phyloP scores from a whole-genome alignment of 2,329 filamentous ascomycete species.

The Furcasterigmium sp. region DNA sequence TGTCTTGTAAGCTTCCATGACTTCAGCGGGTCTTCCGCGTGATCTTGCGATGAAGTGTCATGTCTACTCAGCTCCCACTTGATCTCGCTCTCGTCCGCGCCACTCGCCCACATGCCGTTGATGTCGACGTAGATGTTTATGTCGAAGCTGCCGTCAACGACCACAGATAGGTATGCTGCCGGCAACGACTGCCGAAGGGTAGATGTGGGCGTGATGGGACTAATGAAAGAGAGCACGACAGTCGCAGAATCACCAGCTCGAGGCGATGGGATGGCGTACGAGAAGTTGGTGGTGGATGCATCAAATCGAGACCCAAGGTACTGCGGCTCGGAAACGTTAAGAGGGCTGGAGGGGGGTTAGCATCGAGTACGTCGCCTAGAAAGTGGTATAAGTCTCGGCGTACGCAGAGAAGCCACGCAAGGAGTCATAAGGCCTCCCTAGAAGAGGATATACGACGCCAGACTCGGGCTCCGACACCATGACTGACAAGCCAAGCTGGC shows the following conservation, averaged over 20 bases:
- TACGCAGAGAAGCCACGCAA: too few relatives aligned
- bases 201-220: slow-evolving; percentile 75
- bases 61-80: slow-evolving; percentile 58
- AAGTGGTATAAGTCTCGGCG: too few relatives aligned
- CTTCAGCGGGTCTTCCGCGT: slow-evolving; percentile 41
- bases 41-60: slow-evolving; percentile 22
- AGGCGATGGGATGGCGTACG: slow-evolving; percentile 32
- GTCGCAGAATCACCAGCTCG: slow-evolving; percentile 21
- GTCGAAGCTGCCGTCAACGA: slow-evolving; percentile 61
- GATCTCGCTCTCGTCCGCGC: slow-evolving; percentile 63
- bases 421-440: slow-evolving; percentile 48
- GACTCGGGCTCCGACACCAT: slow-evolving; percentile 39
- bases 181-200: slow-evolving; percentile 76
- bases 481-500: slow-evolving; percentile 42
- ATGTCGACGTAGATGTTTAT: slow-evolving; percentile 62
- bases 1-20: slow-evolving; percentile 60
- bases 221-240: slow-evolving; percentile 54
- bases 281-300: slow-evolving; percentile 44
- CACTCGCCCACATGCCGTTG: slow-evolving; percentile 79
- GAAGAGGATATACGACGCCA: slow-evolving; percentile 40
- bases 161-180: slow-evolving; percentile 71
- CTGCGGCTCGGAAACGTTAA: slow-evolving; percentile 32
- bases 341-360: slow-evolving; percentile 18
- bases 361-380: too few relatives aligned
- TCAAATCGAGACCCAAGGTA: slow-evolving; percentile 42